A percentile compares a stretch with the other conserved stretches of the same genome.
Evolutionary conservation across 2,329 filamentous ascomycete genomes (phyloP).

Genomic region (Hypoxylon sp.): DNA sequence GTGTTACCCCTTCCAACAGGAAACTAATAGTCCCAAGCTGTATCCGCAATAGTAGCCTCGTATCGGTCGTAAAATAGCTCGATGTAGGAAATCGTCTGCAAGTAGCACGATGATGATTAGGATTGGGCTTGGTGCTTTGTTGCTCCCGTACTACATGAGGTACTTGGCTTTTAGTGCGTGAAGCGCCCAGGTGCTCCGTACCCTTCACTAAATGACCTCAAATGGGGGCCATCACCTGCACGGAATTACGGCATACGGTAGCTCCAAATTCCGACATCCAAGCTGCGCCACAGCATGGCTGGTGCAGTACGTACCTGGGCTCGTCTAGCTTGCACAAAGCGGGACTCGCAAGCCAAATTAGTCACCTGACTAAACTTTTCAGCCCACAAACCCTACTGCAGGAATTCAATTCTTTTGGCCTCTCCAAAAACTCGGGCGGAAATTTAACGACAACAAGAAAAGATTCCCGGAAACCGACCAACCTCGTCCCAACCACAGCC

Average conservation of each 20-base stretch:
- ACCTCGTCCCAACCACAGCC: constrained; percentile 46
- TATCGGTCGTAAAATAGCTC: constrained; percentile 3
- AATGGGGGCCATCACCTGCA: background rate
- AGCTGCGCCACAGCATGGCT: constrained; percentile 5
- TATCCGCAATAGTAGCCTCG: constrained; percentile 7
- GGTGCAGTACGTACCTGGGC: constrained; percentile 2
- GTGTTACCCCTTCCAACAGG: constrained; percentile 9
- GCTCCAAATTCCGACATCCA: background rate
- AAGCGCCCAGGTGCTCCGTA: constrained; percentile 1
- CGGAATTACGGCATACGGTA: background rate
- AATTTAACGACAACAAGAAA: constrained; percentile 52
- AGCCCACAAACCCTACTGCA: constrained; percentile 49
- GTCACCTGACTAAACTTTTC: constrained; percentile 47
- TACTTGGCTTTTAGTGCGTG: constrained; percentile 22
- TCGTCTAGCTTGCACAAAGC: constrained; percentile 31
- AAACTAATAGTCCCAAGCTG: background rate
- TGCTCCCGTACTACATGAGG: background rate
- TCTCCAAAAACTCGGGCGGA: constrained; percentile 51
- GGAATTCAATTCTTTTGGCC: constrained; percentile 49
- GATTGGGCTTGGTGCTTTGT: constrained; percentile 8
- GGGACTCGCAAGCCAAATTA: background rate
- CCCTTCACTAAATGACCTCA: constrained; percentile 13
- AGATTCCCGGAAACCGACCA: constrained; percentile 48
- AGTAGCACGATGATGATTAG: constrained; percentile 25
- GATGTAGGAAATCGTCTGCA: constrained; percentile 4